These are phyloP conservation scores for Fomitopsis serialis DNA, from an alignment of 768 basidiomycete genomes.

Conservation along the genomic window DNA sequence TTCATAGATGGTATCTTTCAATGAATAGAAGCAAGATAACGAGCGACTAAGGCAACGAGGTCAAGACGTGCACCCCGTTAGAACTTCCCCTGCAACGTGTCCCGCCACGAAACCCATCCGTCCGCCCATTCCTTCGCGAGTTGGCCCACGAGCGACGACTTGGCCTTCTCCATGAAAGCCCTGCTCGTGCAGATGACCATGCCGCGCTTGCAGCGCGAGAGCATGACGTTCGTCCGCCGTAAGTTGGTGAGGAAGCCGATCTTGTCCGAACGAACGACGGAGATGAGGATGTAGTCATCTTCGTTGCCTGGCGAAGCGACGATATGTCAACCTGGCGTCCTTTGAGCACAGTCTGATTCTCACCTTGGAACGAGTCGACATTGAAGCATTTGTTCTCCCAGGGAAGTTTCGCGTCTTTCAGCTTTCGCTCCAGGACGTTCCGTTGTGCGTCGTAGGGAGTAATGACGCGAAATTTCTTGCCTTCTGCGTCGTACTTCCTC, in stretches of 20 bases:
- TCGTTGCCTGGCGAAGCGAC: slow-evolving; percentile 25
- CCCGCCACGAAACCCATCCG: slow-evolving; percentile 7
- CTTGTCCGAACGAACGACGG: slow-evolving; percentile 24
- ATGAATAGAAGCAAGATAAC: neutral
- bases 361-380: slow-evolving; percentile 33
- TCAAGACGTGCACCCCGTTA: neutral
- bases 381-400: slow-evolving; percentile 27
- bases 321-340: neutral
- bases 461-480: slow-evolving; percentile 23
- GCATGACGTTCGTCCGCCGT: slow-evolving; percentile 30
- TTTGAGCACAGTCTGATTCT: neutral
- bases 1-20: neutral
- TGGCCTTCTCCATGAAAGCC: slow-evolving; percentile 16
- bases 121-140: slow-evolving; percentile 15
- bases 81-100: slow-evolving; percentile 5
- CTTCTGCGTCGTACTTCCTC: slow-evolving; percentile 6
- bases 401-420: slow-evolving; percentile 18
- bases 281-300: slow-evolving; percentile 27
- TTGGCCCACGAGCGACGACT: slow-evolving; percentile 21
- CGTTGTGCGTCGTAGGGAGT: slow-evolving; percentile 33
- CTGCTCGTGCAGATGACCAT: slow-evolving; percentile 27
- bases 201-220: slow-evolving; percentile 27
- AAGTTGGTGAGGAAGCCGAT: slow-evolving; percentile 25
- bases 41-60: neutral
- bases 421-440: slow-evolving; percentile 16